These are phyloP conservation scores for Komagataella ulmi DNA, from an alignment of 805 yeast species.

Conservation along the genomic window DNA sequence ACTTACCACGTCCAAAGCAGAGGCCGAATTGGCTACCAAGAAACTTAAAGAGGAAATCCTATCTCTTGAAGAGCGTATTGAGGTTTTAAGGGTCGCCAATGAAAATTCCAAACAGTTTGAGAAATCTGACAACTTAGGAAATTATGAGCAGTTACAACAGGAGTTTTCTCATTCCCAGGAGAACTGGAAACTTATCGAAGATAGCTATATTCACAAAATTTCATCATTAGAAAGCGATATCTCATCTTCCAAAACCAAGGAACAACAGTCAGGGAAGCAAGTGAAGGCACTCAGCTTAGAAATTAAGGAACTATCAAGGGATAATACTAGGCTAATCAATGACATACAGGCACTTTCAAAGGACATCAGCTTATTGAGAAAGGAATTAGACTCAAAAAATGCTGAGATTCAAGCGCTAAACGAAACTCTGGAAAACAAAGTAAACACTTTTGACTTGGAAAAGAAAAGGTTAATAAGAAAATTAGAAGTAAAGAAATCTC, in stretches of 20 bases:
- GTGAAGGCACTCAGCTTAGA: slow-evolving; percentile 21
- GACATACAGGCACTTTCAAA: slow-evolving; percentile 8
- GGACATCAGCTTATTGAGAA: slow-evolving; percentile 9
- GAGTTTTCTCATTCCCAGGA: slow-evolving; percentile 69
- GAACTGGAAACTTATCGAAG: slow-evolving; percentile 75
- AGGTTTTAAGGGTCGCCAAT: slow-evolving; percentile 10
- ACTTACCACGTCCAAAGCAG: slow-evolving; percentile 8
- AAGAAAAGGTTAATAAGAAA: slow-evolving; percentile 11
- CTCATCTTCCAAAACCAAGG: slow-evolving; percentile 19
- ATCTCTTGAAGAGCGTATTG: neutral
- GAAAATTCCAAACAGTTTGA: slow-evolving; percentile 22
- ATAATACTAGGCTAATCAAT: slow-evolving; percentile 13
- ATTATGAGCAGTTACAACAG: slow-evolving; percentile 45
- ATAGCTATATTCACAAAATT: slow-evolving; percentile 38
- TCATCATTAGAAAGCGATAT: slow-evolving; percentile 29
- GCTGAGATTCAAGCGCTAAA: slow-evolving; percentile 9
- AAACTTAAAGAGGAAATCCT: slow-evolving; percentile 17
- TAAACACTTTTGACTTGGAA: slow-evolving; percentile 16
- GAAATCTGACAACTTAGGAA: slow-evolving; percentile 18
- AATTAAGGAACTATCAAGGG: slow-evolving; percentile 17
- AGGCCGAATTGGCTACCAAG: neutral
- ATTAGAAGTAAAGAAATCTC: slow-evolving; percentile 7
- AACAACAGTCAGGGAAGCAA: slow-evolving; percentile 14
- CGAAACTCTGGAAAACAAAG: slow-evolving; percentile 14
- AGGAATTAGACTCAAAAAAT: slow-evolving; percentile 13